phyloP scores from a whole-genome alignment of 495 filamentous ascomycete genomes.

The Neurospora africana region DNA sequence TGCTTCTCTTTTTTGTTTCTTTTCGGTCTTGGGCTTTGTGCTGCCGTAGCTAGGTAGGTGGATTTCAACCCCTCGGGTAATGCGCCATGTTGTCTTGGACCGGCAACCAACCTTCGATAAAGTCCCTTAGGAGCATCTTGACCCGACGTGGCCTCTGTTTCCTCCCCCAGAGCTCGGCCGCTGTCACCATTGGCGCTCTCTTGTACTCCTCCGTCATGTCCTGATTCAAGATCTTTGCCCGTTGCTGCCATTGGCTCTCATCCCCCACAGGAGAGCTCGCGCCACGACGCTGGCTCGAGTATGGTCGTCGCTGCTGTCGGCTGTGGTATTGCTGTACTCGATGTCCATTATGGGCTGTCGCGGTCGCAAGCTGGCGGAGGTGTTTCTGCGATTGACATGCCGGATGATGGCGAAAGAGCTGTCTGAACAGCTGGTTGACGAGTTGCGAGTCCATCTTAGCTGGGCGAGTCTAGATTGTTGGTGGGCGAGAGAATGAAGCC shows the following conservation, averaged over 20 bases:
- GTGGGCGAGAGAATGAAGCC: neutral
- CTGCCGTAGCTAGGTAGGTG: neutral
- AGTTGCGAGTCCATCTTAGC: slow-evolving; percentile 70
- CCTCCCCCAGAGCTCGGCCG: slow-evolving; percentile 58
- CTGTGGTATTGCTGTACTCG: slow-evolving; percentile 15
- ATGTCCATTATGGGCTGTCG: slow-evolving; percentile 26
- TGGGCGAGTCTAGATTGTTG: neutral
- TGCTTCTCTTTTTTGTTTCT: neutral
- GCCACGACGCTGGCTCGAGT: slow-evolving; percentile 14
- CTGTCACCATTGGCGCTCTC: slow-evolving; percentile 73
- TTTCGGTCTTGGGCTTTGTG: neutral
- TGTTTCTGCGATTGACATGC: slow-evolving; percentile 52
- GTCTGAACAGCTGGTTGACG: slow-evolving; percentile 67
- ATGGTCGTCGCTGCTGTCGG: slow-evolving; percentile 15
- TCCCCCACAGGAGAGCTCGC: slow-evolving; percentile 14
- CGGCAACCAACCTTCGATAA: slow-evolving; percentile 70
- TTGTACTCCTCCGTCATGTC: slow-evolving; percentile 73
- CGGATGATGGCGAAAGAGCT: slow-evolving; percentile 68
- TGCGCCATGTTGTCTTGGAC: neutral
- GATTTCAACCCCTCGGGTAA: neutral
- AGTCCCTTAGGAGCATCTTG: slow-evolving; percentile 95
- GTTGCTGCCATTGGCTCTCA: slow-evolving; percentile 69
- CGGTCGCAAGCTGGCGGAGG: slow-evolving; percentile 28
- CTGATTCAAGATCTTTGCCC: slow-evolving; percentile 55
- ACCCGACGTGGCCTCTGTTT: slow-evolving; percentile 73